Conservation (phyloP, 176 grass and related monocot species). For the Oryza coarctata region DNA sequence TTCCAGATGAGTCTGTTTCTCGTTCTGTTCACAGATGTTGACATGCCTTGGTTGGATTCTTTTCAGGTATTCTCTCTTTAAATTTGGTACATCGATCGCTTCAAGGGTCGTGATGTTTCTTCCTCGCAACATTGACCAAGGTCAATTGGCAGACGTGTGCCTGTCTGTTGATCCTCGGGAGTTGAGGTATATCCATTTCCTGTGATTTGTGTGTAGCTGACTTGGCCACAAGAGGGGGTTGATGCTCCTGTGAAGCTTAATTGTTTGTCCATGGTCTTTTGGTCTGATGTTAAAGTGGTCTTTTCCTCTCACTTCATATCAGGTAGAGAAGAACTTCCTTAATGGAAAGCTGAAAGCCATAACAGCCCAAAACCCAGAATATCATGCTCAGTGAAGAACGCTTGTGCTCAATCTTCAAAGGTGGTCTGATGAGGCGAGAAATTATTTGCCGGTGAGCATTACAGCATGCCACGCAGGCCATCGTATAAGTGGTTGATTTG, state of each 20-base stretch:
- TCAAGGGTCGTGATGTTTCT: constrained; percentile 94
- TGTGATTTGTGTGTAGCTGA: constrained; percentile 19
- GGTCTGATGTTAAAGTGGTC: background rate
- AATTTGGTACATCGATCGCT: constrained; percentile 65
- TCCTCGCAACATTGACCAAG: constrained; percentile 77
- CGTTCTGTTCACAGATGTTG: constrained; percentile 1
- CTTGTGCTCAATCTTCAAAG: background rate
- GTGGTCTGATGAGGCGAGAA: background rate
- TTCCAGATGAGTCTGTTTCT: constrained; percentile 22
- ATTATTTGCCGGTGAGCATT: background rate
- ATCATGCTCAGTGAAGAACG: background rate
- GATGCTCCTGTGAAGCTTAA: background rate
- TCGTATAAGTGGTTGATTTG: background rate
- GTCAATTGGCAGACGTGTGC: constrained; percentile 78
- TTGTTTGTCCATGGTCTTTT: background rate
- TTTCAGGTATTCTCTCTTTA: constrained; percentile 73
- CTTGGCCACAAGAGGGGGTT: background rate
- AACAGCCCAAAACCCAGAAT: constrained; percentile 30
- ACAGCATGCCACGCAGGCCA: background rate
- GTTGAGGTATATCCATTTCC: constrained; percentile 61
- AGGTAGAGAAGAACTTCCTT: constrained; percentile 95
- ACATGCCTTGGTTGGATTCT: background rate
- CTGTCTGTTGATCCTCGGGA: constrained; percentile 66
- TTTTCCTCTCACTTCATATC: constrained; percentile 20
- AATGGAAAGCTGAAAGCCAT: constrained; percentile 91